Evolutionary conservation across 1,284 basidiomycete genomes (phyloP).

Genomic region (Tilletia caries): DNA sequence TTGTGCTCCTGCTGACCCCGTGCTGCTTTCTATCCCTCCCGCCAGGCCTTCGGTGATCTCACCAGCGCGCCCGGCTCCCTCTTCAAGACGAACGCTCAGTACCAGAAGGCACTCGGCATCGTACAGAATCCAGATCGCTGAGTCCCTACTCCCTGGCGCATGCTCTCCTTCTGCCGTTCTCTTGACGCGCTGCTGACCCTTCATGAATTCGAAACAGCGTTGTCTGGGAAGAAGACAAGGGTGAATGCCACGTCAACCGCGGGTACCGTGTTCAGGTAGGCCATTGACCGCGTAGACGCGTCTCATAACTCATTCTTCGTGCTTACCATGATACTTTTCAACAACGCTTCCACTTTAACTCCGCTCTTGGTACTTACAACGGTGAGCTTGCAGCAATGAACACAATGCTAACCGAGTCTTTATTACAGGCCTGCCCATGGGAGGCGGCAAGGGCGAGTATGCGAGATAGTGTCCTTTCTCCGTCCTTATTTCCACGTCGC

Average conservation of each 20-base stretch:
- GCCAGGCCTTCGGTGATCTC: conserved; percentile 65
- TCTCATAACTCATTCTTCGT: too few relatives aligned
- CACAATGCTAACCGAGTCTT: neutral
- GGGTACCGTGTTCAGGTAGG: conserved; percentile 70
- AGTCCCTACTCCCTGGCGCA: conserved; percentile 55
- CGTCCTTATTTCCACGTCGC: too few relatives aligned
- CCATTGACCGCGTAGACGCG: neutral
- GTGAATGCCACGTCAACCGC: conserved; percentile 66
- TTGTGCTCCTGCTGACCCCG: neutral
- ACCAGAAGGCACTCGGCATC: conserved; percentile 69
- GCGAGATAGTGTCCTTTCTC: conserved; percentile 35
- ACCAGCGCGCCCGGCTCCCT: conserved; percentile 66
- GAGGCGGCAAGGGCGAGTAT: conserved; percentile 60
- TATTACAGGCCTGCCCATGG: conserved; percentile 72
- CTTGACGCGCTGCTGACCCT: conserved; percentile 33
- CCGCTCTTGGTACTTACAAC: conserved; percentile 77
- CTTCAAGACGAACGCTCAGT: conserved; percentile 68
- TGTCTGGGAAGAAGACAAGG: conserved; percentile 63
- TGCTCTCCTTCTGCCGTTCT: neutral
- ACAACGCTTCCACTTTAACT: conserved; percentile 65
- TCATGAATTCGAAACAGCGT: conserved; percentile 62
- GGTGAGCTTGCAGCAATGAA: conserved; percentile 63
- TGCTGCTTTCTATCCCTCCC: neutral
- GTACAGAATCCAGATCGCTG: conserved; percentile 72
- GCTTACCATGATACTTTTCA: neutral